Conservation (phyloP, 495 filamentous ascomycete genomes). For the Penicillium canariense region DNA sequence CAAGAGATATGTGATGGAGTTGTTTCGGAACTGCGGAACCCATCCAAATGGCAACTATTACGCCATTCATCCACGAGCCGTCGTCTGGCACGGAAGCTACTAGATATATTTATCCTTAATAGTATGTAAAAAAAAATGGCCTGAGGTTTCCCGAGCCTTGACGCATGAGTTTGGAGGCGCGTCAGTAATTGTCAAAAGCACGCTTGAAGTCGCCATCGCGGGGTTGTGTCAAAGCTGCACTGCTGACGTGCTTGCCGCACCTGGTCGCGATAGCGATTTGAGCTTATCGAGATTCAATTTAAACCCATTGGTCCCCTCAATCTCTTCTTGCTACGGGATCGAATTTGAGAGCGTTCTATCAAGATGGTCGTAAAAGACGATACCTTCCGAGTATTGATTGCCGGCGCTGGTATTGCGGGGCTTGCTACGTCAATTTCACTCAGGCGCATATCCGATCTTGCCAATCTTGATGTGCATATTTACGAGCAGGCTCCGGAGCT, state of each 20-base stretch:
- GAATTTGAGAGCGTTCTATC: not conserved
- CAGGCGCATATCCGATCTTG: slow-evolving; percentile 23
- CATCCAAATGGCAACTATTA: not conserved
- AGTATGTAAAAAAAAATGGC: not conserved
- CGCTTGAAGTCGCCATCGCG: slow-evolving; percentile 16
- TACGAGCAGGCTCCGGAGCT: slow-evolving; percentile 48
- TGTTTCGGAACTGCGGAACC: not conserved
- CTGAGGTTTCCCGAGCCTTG: not conserved
- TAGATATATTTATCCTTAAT: not conserved
- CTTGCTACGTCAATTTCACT: slow-evolving; percentile 46
- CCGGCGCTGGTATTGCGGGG: slow-evolving; percentile 49
- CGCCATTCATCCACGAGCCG: not conserved
- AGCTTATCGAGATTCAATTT: not conserved
- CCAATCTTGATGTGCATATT: slow-evolving; percentile 39
- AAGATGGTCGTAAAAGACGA: slow-evolving; percentile 16
- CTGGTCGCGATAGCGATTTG: not conserved
- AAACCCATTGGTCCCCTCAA: not conserved
- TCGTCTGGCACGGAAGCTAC: not conserved
- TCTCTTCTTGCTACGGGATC: not conserved
- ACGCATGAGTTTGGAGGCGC: not conserved
- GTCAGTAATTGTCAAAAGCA: slow-evolving; percentile 4
- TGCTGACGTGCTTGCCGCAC: slow-evolving; percentile 25
- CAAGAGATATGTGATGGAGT: too few species aligned
- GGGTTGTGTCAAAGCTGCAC: slow-evolving; percentile 20
- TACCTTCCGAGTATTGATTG: slow-evolving; percentile 40